These are phyloP conservation scores for Sporothrix mexicana DNA, from an alignment of 2,329 filamentous ascomycete genomes.

Conservation along the genomic window DNA sequence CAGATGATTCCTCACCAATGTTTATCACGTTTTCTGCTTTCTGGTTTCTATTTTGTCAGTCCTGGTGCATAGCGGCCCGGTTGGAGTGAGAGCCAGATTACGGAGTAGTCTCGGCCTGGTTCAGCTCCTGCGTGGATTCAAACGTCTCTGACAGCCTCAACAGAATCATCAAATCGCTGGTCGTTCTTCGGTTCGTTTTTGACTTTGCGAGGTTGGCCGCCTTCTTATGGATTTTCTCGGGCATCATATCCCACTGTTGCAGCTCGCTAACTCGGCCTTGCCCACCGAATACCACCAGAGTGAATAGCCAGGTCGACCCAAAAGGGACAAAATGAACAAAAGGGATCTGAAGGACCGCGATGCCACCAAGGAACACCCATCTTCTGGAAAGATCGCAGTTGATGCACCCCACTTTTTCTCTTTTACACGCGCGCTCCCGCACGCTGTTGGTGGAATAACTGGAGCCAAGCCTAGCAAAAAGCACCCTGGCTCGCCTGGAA, in stretches of 20 bases:
- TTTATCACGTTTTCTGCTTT: neutral
- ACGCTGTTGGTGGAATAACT: conserved; percentile 35
- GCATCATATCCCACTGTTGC: conserved; percentile 4
- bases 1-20: neutral
- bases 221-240: neutral
- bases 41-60: too few relatives aligned
- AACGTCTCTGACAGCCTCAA: too few relatives aligned
- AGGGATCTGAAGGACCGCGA: too few relatives aligned
- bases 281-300: conserved; percentile 5
- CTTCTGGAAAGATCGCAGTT: too few relatives aligned
- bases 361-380: too few relatives aligned
- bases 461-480: neutral
- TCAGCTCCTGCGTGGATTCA: too few relatives aligned
- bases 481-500: neutral
- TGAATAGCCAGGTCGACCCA: too few relatives aligned
- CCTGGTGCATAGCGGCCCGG: neutral
- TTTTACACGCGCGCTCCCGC: neutral
- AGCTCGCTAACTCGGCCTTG: conserved; percentile 14
- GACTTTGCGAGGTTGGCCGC: neutral
- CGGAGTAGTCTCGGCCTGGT: too few relatives aligned
- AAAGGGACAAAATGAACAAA: too few relatives aligned
- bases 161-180: neutral
- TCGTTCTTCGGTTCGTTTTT: neutral
- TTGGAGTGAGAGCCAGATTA: too few relatives aligned
- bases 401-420: neutral